Evolutionary conservation across 768 basidiomycete species (phyloP), one percentile per base, ranked within the genome.

Genomic region (Amanita polypyramis): DNA sequence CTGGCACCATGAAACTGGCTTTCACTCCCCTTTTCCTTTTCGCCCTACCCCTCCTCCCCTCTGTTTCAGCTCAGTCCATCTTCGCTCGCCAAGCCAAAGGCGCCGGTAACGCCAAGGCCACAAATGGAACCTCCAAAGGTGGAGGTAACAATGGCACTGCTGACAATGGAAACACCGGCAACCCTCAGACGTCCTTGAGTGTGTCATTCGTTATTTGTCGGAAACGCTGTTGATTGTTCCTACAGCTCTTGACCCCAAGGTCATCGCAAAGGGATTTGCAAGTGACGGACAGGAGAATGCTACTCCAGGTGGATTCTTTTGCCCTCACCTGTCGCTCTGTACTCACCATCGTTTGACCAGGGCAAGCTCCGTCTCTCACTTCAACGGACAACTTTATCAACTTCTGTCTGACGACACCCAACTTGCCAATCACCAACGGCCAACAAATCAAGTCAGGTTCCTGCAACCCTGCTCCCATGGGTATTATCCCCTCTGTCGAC

Each of bases 301-400:
- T 1, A 56, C 63, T 21, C 60, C 60, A 21, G 70, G 68, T 65
- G 51, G 25, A 58, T 54, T 15, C 9, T 17, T 20, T 46, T 38
- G n/a, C 44, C 4, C 10, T 43, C 4, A 27, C 9, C 33, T 46
- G 14, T 38, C 8, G 17, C 20, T 20, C 53, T 53, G 57, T 54
- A 50, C 56, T 57, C 25, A 52, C 54, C 15, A 53, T 48, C 34
- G 43, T 43, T 23, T 30, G 33, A 6, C 60, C 62, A 55, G 73
- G 73, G 38, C 73, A 75, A 57, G 70, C 70, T 45, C 58, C 71
- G 5, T 77, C 74, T 4, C 58, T 69, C 23, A 74, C 74, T 1
- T 74, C 73, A n/a, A 64, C 62, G 15, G 77, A 81, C 64, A 80
- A 80, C 65, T 81, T 75, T 54, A 73, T 75, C 65, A 74, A 76